Conservation (phyloP, 2,329 filamentous ascomycete species). For the Periglandula ipomoeae region DNA sequence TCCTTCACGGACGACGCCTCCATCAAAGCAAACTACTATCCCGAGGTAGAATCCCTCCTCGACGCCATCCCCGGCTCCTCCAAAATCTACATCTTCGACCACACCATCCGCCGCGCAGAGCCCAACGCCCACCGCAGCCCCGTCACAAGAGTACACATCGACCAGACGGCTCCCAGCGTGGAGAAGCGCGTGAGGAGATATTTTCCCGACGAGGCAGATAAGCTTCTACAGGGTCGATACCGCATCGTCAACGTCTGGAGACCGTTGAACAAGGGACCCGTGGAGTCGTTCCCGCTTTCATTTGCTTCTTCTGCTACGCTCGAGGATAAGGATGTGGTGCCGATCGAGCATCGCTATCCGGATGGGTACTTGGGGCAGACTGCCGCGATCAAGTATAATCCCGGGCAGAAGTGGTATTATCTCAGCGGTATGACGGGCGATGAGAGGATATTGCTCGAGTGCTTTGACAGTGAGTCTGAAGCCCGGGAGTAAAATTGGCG, state of each 20-base stretch:
- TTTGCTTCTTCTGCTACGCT: constrained; percentile 43
- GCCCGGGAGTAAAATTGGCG: constrained; percentile 35
- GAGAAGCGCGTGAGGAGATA: constrained; percentile 28
- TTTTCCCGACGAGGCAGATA: constrained; percentile 34
- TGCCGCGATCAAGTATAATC: constrained; percentile 32
- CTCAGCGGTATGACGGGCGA: constrained; percentile 39
- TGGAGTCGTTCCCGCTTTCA: constrained; percentile 44
- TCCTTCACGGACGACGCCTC: constrained; percentile 60
- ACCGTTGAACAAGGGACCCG: constrained; percentile 33
- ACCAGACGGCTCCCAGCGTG: constrained; percentile 42
- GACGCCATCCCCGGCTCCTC: constrained; percentile 56
- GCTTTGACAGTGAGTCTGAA: constrained; percentile 41
- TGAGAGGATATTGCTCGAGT: constrained; percentile 51
- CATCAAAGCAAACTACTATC: constrained; percentile 70
- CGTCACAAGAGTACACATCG: constrained; percentile 43
- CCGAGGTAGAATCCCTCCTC: constrained; percentile 67
- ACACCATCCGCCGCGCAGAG: constrained; percentile 66
- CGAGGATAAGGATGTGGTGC: constrained; percentile 39
- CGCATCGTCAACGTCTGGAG: constrained; percentile 48
- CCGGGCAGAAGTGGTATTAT: constrained; percentile 42
- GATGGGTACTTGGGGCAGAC: constrained; percentile 38
- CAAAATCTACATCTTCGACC: constrained; percentile 70
- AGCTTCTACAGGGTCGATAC: constrained; percentile 34
- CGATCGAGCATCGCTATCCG: constrained; percentile 40
- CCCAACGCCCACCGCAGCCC: constrained; percentile 18